These are phyloP conservation scores for Cercospora sp. DNA, from an alignment of 2,329 filamentous ascomycete species.

Conservation along the genomic window DNA sequence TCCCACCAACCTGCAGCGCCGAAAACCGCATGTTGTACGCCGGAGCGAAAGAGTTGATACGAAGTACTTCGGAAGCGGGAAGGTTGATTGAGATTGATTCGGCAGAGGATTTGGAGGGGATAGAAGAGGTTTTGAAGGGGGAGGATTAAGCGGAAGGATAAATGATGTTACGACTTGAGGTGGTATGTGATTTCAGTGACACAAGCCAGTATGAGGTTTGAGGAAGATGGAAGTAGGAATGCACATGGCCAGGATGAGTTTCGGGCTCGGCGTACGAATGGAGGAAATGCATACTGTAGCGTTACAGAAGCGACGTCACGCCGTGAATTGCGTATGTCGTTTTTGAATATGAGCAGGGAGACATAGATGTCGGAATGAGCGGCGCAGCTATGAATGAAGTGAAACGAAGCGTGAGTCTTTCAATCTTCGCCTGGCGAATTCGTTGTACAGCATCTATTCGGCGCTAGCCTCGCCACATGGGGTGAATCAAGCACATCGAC, in stretches of 20 bases:
- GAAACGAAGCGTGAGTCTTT: background rate
- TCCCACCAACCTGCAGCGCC: slow-evolving; percentile 86
- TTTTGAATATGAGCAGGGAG: background rate
- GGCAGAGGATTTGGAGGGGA: slow-evolving; percentile 77
- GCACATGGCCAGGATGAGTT: background rate
- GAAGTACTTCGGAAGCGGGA: slow-evolving; percentile 87
- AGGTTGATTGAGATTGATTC: slow-evolving; percentile 81
- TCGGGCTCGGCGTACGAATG: background rate
- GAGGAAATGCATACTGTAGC: background rate
- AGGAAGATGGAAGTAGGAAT: too few species aligned
- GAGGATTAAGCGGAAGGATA: slow-evolving; percentile 35
- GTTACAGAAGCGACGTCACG: background rate
- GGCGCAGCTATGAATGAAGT: background rate
- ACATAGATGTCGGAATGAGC: background rate
- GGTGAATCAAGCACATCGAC: background rate
- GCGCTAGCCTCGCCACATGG: background rate
- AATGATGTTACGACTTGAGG: background rate
- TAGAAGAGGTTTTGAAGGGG: slow-evolving; percentile 65
- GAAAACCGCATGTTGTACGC: slow-evolving; percentile 92
- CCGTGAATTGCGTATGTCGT: background rate
- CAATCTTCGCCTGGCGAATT: background rate
- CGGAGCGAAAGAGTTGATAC: slow-evolving; percentile 92
- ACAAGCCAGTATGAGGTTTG: too few species aligned
- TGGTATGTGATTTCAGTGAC: too few species aligned
- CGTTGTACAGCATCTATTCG: background rate